Evolutionary conservation across 129 eudicot genomes (phyloP), one percentile per base, ranked within the genome.

Genomic region (Calendula officinalis): DNA sequence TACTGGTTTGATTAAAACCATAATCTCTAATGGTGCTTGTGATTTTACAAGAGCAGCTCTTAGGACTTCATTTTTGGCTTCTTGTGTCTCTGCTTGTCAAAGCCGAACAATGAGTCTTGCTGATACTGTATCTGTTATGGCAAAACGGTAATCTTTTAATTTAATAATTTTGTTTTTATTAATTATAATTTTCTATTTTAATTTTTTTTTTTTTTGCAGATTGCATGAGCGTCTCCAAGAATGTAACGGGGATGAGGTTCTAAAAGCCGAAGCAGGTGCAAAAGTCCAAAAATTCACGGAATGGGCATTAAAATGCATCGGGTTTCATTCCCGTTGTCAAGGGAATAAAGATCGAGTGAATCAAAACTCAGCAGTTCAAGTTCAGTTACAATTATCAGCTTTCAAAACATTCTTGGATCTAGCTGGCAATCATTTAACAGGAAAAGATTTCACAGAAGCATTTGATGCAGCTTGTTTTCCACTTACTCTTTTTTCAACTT

Each of bases 401-500:
- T 91, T 91, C 73, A 91, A 91, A 71, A 78, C 65, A 3, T 91
- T 91, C 74, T 80, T 91, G n/a, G 98, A 91, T 78, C 83, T 87
- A 41, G 98, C 98, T 11, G 98, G 98, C 34, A 81, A 83, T 75
- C 77, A 85, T 71, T 81, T 91, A 14, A 80, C 88, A 0, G 98
- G 96, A 35, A 91, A 87, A 78, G 98, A 91, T 66, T 91, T 87
- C 68, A 91, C 98, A 11, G 98, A 91, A 77, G 98, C 98, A 12
- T 91, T 91, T 73, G 98, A 91, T 70, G 98, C 98, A 17, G 98
- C 98, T 74, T 91, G 98, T 66, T 91, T 91, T 53, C 98, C 98
- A 39, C 98, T 91, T 51, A 91, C 98, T 56, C 96, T 91, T 11
- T 91, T 91, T 76, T 87, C 96, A 53, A 91, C 91, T 58, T 87